Conservation (phyloP, 108 stramenopile species). For the Fragilariopsis cylindrus region DNA sequence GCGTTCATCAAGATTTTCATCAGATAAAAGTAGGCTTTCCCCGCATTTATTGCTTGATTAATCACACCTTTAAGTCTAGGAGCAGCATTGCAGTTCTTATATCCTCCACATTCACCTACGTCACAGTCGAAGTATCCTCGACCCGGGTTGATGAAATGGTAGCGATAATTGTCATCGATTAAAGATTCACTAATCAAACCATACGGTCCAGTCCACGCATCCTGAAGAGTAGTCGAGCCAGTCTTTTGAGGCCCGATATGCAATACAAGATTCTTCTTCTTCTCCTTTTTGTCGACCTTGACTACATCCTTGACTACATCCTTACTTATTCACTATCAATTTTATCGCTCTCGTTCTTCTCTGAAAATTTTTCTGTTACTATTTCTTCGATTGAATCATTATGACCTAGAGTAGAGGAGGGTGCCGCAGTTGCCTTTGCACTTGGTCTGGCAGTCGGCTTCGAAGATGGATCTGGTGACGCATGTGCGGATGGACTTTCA, state of each 20-base stretch:
- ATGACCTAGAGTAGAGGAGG: neutral
- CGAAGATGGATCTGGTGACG: neutral
- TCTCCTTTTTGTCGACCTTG: no score
- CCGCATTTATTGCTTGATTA: neutral
- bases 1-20: constrained; percentile 13
- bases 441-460: neutral
- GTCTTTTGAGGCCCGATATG: constrained; percentile 19
- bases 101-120: neutral
- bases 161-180: constrained; percentile 17
- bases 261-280: constrained; percentile 10
- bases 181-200: constrained; percentile 1
- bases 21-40: constrained; percentile 15
- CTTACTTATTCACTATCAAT: no score
- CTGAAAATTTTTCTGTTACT: neutral
- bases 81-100: constrained; percentile 1
- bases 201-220: constrained; percentile 9
- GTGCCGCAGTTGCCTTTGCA: neutral
- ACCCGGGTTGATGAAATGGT: neutral
- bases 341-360: neutral
- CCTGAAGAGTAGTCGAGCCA: constrained; percentile 15
- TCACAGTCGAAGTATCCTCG: constrained; percentile 19
- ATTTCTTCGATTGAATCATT: neutral
- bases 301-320: no score
- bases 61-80: neutral
- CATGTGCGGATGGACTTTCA: neutral